These are phyloP conservation scores for Penicillium sp. DNA, from an alignment of 2,329 filamentous ascomycete genomes.

Conservation along the genomic window DNA sequence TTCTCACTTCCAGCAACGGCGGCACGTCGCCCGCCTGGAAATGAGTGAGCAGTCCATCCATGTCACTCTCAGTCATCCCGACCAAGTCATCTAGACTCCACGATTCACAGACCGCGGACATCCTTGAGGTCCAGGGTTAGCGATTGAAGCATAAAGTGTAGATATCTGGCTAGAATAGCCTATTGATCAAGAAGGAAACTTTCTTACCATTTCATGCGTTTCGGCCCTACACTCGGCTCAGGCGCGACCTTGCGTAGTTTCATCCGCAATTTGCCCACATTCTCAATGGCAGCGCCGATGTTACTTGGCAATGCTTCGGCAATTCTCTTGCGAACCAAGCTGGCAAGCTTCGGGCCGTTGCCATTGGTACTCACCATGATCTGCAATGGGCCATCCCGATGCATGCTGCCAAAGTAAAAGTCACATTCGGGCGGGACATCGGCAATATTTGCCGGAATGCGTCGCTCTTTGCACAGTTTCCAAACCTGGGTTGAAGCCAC, in stretches of 20 bases:
- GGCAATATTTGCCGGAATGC: slow-evolving; percentile 88
- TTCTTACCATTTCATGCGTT: slow-evolving; percentile 79
- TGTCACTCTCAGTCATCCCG: slow-evolving; percentile 72
- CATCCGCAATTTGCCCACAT: slow-evolving; percentile 71
- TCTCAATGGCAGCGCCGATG: slow-evolving; percentile 77
- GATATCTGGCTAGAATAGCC: background rate
- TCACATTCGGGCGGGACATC: slow-evolving; percentile 96
- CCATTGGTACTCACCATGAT: slow-evolving; percentile 99
- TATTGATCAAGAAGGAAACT: background rate
- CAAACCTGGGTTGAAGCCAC: slow-evolving; percentile 85
- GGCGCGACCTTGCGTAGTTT: slow-evolving; percentile 76
- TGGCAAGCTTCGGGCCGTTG: slow-evolving; percentile 86
- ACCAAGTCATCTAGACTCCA: slow-evolving; percentile 83
- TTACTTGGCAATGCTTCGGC: slow-evolving; percentile 68
- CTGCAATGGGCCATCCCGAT: slow-evolving; percentile 90
- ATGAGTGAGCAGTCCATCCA: slow-evolving; percentile 73
- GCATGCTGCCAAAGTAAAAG: slow-evolving; percentile 95
- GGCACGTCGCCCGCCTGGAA: slow-evolving; percentile 49
- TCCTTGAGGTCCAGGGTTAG: slow-evolving; percentile 51
- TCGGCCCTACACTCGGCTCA: slow-evolving; percentile 64
- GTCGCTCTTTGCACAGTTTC: slow-evolving; percentile 81
- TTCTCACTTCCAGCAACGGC: slow-evolving; percentile 31
- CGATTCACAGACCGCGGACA: slow-evolving; percentile 82
- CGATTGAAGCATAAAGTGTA: background rate
- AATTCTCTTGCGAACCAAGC: slow-evolving; percentile 76